Percentiles rank a stretch among this genome's conserved stretches.
These are phyloP conservation scores for Boletus vermiculosoides DNA, from an alignment of 768 basidiomycete species.

Conservation along the genomic window DNA sequence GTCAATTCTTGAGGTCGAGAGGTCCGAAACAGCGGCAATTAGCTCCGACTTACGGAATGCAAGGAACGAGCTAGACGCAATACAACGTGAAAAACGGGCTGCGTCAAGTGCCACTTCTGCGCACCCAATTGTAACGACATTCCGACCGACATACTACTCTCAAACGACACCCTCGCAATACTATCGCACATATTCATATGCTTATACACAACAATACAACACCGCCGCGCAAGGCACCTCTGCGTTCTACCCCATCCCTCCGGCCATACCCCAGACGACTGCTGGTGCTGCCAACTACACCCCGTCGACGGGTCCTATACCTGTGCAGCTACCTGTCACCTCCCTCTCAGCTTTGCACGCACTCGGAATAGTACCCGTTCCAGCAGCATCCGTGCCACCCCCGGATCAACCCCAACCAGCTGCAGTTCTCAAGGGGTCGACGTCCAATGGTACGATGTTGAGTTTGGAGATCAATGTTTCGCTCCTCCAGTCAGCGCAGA, in stretches of 20 bases:
- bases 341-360: constrained; percentile 59
- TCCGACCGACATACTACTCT: constrained; percentile 40
- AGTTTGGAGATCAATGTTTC: constrained; percentile 79
- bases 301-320: constrained; percentile 39
- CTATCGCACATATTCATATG: constrained; percentile 64
- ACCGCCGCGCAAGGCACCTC: constrained; percentile 24
- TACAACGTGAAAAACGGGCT: constrained; percentile 70
- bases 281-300: constrained; percentile 31
- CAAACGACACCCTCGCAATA: constrained; percentile 49
- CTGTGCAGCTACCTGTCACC: constrained; percentile 69
- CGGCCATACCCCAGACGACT: constrained; percentile 38
- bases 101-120: constrained; percentile 27
- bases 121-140: constrained; percentile 33
- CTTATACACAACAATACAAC: constrained; percentile 59
- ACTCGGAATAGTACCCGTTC: constrained; percentile 72
- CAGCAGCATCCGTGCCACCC: constrained; percentile 50
- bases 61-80: constrained; percentile 61
- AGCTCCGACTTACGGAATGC: constrained; percentile 61
- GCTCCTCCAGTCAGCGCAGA: constrained; percentile 68
- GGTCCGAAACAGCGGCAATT: constrained; percentile 55
- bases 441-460: constrained; percentile 67
- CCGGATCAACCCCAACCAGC: constrained; percentile 63
- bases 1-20: constrained; percentile 62
- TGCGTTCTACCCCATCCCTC: constrained; percentile 27
- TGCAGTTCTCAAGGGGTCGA: constrained; percentile 74